Percentiles rank a stretch among this genome's conserved stretches.
These are phyloP conservation scores for Arthonia radiata DNA, from an alignment of 495 filamentous ascomycete genomes.

Conservation along the genomic window DNA sequence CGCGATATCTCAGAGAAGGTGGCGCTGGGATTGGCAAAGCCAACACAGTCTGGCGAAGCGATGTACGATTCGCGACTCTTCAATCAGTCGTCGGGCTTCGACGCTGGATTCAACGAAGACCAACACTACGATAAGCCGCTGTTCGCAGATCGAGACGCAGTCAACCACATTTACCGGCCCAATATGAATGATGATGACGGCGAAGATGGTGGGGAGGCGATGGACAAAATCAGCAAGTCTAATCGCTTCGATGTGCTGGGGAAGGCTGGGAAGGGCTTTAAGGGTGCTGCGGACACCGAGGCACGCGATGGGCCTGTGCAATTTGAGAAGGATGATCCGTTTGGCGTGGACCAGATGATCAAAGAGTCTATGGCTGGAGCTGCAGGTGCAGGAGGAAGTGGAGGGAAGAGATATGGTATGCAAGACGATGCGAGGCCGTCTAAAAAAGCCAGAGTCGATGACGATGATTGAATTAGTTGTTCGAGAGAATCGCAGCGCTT, in stretches of 20 bases:
- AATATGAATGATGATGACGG: slow-evolving; percentile 49
- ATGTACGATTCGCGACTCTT: slow-evolving; percentile 97
- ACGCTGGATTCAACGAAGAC: slow-evolving; percentile 86
- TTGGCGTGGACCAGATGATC: slow-evolving; percentile 84
- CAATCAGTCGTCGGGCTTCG: slow-evolving; percentile 78
- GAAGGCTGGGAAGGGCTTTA: slow-evolving; percentile 53
- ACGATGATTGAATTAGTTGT: no score
- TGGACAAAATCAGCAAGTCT: slow-evolving; percentile 65
- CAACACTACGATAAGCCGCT: slow-evolving; percentile 93
- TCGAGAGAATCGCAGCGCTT: no score
- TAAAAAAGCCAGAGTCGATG: slow-evolving; percentile 62
- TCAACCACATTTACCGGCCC: slow-evolving; percentile 83
- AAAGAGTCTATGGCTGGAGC: slow-evolving; percentile 38
- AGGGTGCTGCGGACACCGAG: slow-evolving; percentile 70
- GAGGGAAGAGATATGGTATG: slow-evolving; percentile 64
- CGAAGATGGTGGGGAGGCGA: slow-evolving; percentile 53
- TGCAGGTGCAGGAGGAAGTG: slow-evolving; percentile 13
- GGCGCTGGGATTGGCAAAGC: slow-evolving; percentile 82
- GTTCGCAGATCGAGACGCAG: slow-evolving; percentile 89
- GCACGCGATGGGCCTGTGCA: slow-evolving; percentile 78
- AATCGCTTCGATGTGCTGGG: slow-evolving; percentile 70
- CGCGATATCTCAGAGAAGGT: slow-evolving; percentile 97
- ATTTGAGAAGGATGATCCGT: slow-evolving; percentile 95
- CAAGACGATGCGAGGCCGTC: slow-evolving; percentile 46
- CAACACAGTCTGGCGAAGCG: slow-evolving; percentile 61